Conservation (phyloP, 2,329 filamentous ascomycete species). For the Dryadomyces quercus-mongolicae region DNA sequence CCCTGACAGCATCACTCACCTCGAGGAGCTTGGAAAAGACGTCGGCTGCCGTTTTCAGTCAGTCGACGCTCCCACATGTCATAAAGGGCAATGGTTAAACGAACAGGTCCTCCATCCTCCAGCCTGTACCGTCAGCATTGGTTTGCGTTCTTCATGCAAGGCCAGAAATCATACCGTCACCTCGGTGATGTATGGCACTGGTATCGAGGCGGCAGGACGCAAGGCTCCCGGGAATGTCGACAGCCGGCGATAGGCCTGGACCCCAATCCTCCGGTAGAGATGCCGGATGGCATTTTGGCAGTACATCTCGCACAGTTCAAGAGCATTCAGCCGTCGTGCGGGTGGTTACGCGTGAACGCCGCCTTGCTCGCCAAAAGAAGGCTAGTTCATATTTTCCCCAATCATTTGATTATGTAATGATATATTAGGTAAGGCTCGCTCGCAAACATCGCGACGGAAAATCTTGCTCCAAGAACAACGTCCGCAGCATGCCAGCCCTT, state of each 20-base stretch:
- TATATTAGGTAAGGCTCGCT: background rate
- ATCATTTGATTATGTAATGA: background rate
- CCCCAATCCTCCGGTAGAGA: slow-evolving; percentile 22
- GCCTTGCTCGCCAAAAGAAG: background rate
- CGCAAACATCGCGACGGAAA: too few species aligned
- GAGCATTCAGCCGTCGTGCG: background rate
- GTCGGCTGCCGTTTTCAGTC: slow-evolving; percentile 41
- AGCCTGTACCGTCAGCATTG: slow-evolving; percentile 37
- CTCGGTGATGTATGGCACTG: slow-evolving; percentile 48
- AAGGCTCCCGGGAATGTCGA: slow-evolving; percentile 22
- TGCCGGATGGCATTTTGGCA: slow-evolving; percentile 21
- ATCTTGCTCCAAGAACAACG: too few species aligned
- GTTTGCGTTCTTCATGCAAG: background rate
- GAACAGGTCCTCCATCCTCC: slow-evolving; percentile 68
- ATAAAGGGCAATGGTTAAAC: slow-evolving; percentile 18
- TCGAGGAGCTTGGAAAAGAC: slow-evolving; percentile 73
- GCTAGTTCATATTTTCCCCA: background rate
- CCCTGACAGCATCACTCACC: slow-evolving; percentile 28
- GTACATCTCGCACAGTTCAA: slow-evolving; percentile 17
- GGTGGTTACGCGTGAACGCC: background rate
- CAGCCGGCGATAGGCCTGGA: slow-evolving; percentile 25
- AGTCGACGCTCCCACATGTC: slow-evolving; percentile 6
- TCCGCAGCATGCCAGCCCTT: too few species aligned
- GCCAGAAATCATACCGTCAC: slow-evolving; percentile 28
- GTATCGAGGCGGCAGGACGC: slow-evolving; percentile 27